phyloP scores from a whole-genome alignment of 2,329 filamentous ascomycete species.

The Nemania diffusa region DNA sequence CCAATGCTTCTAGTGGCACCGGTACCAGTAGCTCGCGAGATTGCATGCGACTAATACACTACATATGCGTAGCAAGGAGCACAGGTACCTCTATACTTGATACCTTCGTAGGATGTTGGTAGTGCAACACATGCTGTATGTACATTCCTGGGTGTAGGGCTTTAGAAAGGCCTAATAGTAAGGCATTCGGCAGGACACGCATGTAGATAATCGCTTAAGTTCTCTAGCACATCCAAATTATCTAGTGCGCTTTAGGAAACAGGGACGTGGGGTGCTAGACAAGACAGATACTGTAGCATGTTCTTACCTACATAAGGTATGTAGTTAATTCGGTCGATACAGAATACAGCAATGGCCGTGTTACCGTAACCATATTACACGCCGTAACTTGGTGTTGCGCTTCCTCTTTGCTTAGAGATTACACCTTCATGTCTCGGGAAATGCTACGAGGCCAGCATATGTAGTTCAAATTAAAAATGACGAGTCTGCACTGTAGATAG shows the following conservation, averaged over 20 bases:
- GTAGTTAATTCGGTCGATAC: slow-evolving; percentile 5
- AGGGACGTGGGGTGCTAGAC: no score
- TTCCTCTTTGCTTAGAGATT: slow-evolving; percentile 9
- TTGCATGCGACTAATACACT: slow-evolving; percentile 1
- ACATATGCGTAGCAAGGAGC: no score
- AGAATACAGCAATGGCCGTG: neutral
- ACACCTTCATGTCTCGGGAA: slow-evolving; percentile 29
- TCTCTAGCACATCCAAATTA: no score
- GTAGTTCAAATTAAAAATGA: neutral
- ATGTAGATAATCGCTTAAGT: no score
- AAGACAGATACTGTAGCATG: no score
- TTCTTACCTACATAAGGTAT: neutral
- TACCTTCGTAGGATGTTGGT: no score
- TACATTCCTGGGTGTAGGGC: neutral
- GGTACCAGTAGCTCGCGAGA: slow-evolving; percentile 9
- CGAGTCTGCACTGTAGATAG: slow-evolving; percentile 2
- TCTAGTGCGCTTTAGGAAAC: neutral
- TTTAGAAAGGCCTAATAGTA: neutral
- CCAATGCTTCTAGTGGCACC: slow-evolving; percentile 22
- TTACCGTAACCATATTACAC: slow-evolving; percentile 8
- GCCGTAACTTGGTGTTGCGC: slow-evolving; percentile 3
- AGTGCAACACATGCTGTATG: neutral
- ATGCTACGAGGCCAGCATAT: slow-evolving; percentile 21
- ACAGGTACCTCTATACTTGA: no score
- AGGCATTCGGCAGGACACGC: no score